Percentiles rank a stretch among this genome's conserved stretches.
Conservation (phyloP, 352 stramenopile genomes). For the Globisporangium abappressorium region DNA sequence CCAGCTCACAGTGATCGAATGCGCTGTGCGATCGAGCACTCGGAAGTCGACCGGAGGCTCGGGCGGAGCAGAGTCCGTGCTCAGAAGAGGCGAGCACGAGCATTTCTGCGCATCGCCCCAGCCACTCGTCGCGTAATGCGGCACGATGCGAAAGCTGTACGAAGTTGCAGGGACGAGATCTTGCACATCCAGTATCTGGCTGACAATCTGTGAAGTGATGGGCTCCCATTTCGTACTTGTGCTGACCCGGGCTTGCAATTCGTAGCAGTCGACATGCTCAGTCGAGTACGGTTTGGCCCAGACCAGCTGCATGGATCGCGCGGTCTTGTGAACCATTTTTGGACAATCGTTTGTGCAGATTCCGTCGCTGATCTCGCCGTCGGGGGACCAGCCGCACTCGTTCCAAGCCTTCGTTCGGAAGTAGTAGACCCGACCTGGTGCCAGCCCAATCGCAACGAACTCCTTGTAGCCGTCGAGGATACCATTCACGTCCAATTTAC, state of each 20-base stretch:
- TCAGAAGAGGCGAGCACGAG: slow-evolving; percentile 27
- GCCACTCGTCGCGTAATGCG: slow-evolving; percentile 29
- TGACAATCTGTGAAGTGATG: slow-evolving; percentile 17
- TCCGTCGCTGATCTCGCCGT: slow-evolving; percentile 44
- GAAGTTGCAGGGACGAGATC: slow-evolving; percentile 37
- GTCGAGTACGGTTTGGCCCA: slow-evolving; percentile 55
- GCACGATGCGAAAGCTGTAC: slow-evolving; percentile 51
- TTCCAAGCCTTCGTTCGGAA: slow-evolving; percentile 48
- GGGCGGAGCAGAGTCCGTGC: slow-evolving; percentile 28
- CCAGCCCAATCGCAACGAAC: slow-evolving; percentile 28
- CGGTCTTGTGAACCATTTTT: slow-evolving; percentile 28
- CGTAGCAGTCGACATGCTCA: slow-evolving; percentile 46
- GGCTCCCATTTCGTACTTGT: slow-evolving; percentile 37
- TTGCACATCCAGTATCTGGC: slow-evolving; percentile 25
- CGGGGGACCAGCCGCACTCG: slow-evolving; percentile 42
- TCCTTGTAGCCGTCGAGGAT: slow-evolving; percentile 24
- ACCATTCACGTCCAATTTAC: not conserved
- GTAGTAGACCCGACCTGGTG: slow-evolving; percentile 47
- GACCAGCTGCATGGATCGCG: slow-evolving; percentile 35
- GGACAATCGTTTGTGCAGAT: slow-evolving; percentile 56
- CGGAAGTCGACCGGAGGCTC: slow-evolving; percentile 32
- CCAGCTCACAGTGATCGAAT: slow-evolving; percentile 39
- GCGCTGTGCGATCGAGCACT: slow-evolving; percentile 34
- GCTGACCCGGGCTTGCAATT: slow-evolving; percentile 35
- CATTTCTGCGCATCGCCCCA: slow-evolving; percentile 38